Evolutionary conservation across 257 asterid genomes (phyloP), one percentile per base, ranked within the genome.

Genomic region (Schizonepeta tenuifolia): DNA sequence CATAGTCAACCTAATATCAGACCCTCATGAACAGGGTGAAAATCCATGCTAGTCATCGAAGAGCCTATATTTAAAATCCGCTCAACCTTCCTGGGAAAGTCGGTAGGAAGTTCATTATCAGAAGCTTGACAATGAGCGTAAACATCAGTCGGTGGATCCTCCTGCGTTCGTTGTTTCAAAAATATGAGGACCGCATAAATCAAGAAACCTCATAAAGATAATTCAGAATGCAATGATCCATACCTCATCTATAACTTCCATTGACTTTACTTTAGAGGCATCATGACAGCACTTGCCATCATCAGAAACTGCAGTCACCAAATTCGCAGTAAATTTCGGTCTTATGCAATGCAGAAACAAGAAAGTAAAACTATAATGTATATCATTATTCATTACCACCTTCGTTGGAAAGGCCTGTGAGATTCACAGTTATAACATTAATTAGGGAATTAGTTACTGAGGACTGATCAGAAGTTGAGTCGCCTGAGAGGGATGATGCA

Each of bases 11-110:
- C 97, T 87, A 89, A 72, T 21, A 91, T 80, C 77, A 87, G 71
- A 56, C 86, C 82, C 73, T 87, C 89, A 28, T 81, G 80, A 74
- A 75, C 74, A 70, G 97, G 97, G 71, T 91, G 93, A 80, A 91
- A 89, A 67, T 83, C 94, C 89, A 91, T 87, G 85, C 82, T 75
- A 51, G 86, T 86, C 36, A 81, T 82, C 41, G 81, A 43, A 46
- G 80, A 83, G 66, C 70, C 80, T 66, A 80, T 68, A 67, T 83
- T 72, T 38, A 91, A 44, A 69, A 77, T 24, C 28, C 84, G 82
- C 60, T 74, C 83, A 44, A 89, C 84, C 40, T 73, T 77, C 65
- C 31, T 76, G 18, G 97, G 97, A 51, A 91, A 84, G 35, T 81
- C 84, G 58, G 21, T 50, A 36, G 79, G 84, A 55, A 59, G 69